phyloP scores from a whole-genome alignment of 352 stramenopile species.

The Globisporangium mamillatum region DNA sequence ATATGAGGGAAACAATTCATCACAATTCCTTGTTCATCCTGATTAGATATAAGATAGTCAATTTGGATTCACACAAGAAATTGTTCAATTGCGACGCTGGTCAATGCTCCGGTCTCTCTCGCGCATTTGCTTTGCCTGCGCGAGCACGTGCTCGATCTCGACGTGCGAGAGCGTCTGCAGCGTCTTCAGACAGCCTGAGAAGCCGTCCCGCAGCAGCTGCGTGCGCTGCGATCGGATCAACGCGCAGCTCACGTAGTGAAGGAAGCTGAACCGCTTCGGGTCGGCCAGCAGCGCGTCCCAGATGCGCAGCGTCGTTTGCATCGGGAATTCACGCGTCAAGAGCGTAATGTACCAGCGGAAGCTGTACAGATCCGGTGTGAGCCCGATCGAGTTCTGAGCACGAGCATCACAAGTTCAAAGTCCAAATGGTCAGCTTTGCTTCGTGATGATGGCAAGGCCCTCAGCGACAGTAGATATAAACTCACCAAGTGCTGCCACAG shows the following conservation, averaged over 20 bases:
- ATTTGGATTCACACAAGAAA: background rate
- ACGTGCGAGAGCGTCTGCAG: slow-evolving; percentile 36
- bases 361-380: slow-evolving; percentile 63
- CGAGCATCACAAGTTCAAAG: too few relatives aligned
- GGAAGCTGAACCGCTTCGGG: slow-evolving; percentile 60
- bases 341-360: slow-evolving; percentile 78
- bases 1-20: background rate
- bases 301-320: slow-evolving; percentile 47
- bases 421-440: too few relatives aligned
- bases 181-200: slow-evolving; percentile 37
- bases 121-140: slow-evolving; percentile 43
- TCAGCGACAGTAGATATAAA: background rate
- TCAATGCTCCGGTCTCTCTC: slow-evolving; percentile 41
- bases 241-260: slow-evolving; percentile 64
- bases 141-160: slow-evolving; percentile 38
- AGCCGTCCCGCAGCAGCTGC: slow-evolving; percentile 35
- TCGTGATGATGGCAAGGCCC: too few relatives aligned
- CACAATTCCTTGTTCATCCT: background rate
- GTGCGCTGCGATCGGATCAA: slow-evolving; percentile 49
- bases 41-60: background rate
- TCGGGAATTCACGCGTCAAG: slow-evolving; percentile 56
- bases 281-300: slow-evolving; percentile 65
- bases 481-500: slow-evolving; percentile 69
- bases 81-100: slow-evolving; percentile 10
- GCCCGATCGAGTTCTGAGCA: slow-evolving; percentile 54